These are phyloP conservation scores for Coemansia sp. DNA, from an alignment of 192 early-diverging fungal genomes.

Conservation along the genomic window DNA sequence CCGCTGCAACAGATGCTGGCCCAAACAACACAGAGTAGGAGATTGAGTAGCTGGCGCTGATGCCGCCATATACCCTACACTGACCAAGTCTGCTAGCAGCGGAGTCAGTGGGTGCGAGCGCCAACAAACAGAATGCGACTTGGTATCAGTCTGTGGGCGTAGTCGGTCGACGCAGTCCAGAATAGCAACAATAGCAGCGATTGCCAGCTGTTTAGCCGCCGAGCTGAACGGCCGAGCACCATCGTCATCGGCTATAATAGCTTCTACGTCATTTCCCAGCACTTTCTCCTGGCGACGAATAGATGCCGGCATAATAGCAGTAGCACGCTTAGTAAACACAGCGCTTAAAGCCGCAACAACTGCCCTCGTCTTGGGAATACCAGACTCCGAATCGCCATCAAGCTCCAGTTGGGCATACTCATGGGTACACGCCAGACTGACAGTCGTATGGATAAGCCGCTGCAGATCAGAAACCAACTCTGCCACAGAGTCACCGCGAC, in stretches of 20 bases:
- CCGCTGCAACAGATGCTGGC: conserved; percentile 78
- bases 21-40: conserved; percentile 72
- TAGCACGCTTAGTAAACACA: conserved; percentile 36
- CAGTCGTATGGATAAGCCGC: conserved; percentile 30
- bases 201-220: conserved; percentile 19
- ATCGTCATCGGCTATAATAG: not conserved
- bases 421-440: not conserved
- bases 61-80: conserved; percentile 88
- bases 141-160: not conserved
- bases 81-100: conserved; percentile 82
- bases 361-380: not conserved
- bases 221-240: conserved; percentile 20
- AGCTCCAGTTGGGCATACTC: not conserved
- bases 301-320: not conserved
- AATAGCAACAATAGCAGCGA: conserved; percentile 23
- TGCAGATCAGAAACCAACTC: conserved; percentile 18
- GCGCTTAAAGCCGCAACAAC: conserved; percentile 32
- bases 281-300: not conserved
- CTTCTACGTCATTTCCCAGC: not conserved
- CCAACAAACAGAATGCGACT: conserved; percentile 34
- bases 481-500: not conserved
- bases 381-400: not conserved
- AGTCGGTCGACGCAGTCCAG: conserved; percentile 20
- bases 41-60: conserved; percentile 67
- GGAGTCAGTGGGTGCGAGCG: conserved; percentile 35